These are phyloP conservation scores for Candida khao-thaluensis DNA, from an alignment of 805 yeast species.

Conservation along the genomic window DNA sequence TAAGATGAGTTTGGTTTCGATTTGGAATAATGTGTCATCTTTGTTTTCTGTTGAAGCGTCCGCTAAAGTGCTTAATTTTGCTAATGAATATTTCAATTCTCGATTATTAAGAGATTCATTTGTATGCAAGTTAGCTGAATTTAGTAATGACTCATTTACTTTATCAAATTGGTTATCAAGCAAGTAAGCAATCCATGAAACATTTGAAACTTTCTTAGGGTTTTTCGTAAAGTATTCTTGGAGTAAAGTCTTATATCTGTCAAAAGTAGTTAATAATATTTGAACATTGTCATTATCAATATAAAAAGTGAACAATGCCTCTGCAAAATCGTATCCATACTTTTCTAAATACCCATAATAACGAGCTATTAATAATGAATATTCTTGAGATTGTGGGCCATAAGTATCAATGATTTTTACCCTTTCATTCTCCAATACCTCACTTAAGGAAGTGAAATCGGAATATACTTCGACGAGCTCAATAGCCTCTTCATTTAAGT, in stretches of 20 bases:
- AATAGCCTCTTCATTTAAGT: conserved; percentile 53
- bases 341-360: conserved; percentile 55
- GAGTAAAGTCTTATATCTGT: conserved; percentile 49
- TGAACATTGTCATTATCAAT: conserved; percentile 51
- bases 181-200: conserved; percentile 74
- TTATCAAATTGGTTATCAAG: conserved; percentile 46
- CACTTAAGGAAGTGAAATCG: conserved; percentile 66
- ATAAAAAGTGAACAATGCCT: conserved; percentile 58
- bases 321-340: conserved; percentile 70
- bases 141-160: conserved; percentile 50
- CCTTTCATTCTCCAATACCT: conserved; percentile 38
- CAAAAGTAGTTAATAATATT: conserved; percentile 55
- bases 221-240: conserved; percentile 50
- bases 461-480: conserved; percentile 61
- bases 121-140: conserved; percentile 31
- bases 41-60: conserved; percentile 8
- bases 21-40: conserved; percentile 34
- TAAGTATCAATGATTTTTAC: conserved; percentile 19
- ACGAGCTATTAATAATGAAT: conserved; percentile 17
- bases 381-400: conserved; percentile 18
- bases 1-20: conserved; percentile 50
- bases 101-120: conserved; percentile 47
- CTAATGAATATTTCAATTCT: conserved; percentile 63
- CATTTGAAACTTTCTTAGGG: conserved; percentile 43
- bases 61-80: conserved; percentile 64